Conservation (phyloP, 192 early-diverging fungal species). For the Mortierella antarctica region DNA sequence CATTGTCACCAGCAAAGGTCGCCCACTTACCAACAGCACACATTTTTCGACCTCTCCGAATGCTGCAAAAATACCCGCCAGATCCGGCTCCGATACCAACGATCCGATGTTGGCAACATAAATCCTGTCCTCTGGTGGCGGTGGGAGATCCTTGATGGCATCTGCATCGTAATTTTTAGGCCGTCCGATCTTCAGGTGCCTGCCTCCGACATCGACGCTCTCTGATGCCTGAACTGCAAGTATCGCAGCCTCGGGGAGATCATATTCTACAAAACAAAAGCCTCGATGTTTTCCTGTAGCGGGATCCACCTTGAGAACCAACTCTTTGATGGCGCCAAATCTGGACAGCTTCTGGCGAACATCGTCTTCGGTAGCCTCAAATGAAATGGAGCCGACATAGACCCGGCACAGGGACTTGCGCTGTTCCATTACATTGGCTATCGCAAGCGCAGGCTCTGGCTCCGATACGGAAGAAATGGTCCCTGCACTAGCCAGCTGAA, state of each 20-base stretch:
- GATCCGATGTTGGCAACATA: slow-evolving; percentile 90
- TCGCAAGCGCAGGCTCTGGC: slow-evolving; percentile 39
- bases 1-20: background rate
- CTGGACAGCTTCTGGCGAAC: slow-evolving; percentile 81
- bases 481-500: slow-evolving; percentile 31
- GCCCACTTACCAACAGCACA: slow-evolving; percentile 67
- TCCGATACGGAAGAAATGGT: slow-evolving; percentile 25
- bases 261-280: slow-evolving; percentile 92
- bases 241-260: slow-evolving; percentile 85
- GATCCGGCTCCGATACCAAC: slow-evolving; percentile 76
- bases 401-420: slow-evolving; percentile 59
- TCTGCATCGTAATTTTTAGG: slow-evolving; percentile 84
- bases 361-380: slow-evolving; percentile 85
- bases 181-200: slow-evolving; percentile 83
- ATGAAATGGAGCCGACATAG: slow-evolving; percentile 89
- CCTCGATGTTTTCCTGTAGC: slow-evolving; percentile 83
- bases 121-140: slow-evolving; percentile 72
- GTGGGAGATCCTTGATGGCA: slow-evolving; percentile 69
- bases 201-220: slow-evolving; percentile 83
- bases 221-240: slow-evolving; percentile 85
- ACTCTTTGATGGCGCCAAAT: slow-evolving; percentile 80
- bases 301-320: slow-evolving; percentile 86
- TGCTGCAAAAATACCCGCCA: slow-evolving; percentile 83
- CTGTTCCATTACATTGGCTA: slow-evolving; percentile 38
- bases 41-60: slow-evolving; percentile 84